These are phyloP conservation scores for Sanguinoderma infundibulare DNA, from an alignment of 1,284 basidiomycete genomes.

Conservation along the genomic window DNA sequence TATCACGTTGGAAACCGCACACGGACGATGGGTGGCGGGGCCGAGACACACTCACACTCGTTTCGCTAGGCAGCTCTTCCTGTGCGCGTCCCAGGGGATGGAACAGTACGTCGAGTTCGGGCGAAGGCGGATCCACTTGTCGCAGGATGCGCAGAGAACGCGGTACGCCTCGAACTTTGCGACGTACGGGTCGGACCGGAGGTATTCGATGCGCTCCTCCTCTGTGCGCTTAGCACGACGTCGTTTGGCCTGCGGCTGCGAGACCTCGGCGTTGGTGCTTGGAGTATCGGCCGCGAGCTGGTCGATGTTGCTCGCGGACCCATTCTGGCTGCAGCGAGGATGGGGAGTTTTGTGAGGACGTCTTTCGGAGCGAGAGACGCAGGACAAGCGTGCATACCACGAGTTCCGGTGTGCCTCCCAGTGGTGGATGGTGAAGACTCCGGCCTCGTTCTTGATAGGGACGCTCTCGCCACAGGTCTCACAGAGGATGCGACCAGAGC, in stretches of 20 bases:
- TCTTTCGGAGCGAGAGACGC: slow-evolving; percentile 1
- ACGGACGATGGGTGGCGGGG: background rate
- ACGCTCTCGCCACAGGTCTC: slow-evolving; percentile 61
- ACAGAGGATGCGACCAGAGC: slow-evolving; percentile 66
- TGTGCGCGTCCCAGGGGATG: slow-evolving; percentile 84
- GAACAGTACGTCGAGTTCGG: slow-evolving; percentile 84
- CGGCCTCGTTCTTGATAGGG: slow-evolving; percentile 64
- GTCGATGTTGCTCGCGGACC: slow-evolving; percentile 25
- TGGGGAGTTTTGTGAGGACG: background rate
- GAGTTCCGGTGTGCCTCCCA: slow-evolving; percentile 68
- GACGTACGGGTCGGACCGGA: slow-evolving; percentile 75
- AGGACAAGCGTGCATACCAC: slow-evolving; percentile 49
- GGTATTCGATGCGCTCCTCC: slow-evolving; percentile 76
- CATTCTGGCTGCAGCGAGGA: slow-evolving; percentile 28
- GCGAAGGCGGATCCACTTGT: slow-evolving; percentile 81
- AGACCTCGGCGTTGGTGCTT: slow-evolving; percentile 25
- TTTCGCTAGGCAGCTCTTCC: slow-evolving; percentile 76
- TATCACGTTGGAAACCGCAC: background rate
- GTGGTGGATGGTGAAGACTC: slow-evolving; percentile 64
- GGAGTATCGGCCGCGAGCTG: slow-evolving; percentile 25
- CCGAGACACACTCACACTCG: slow-evolving; percentile 52
- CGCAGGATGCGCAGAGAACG: slow-evolving; percentile 75
- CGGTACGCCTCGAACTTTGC: slow-evolving; percentile 78
- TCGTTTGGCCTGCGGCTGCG: slow-evolving; percentile 43
- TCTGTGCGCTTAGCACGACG: slow-evolving; percentile 78